Evolutionary conservation across 768 basidiomycete genomes (phyloP), one percentile per base, ranked within the genome.

Genomic region (Wakefieldia striispora): DNA sequence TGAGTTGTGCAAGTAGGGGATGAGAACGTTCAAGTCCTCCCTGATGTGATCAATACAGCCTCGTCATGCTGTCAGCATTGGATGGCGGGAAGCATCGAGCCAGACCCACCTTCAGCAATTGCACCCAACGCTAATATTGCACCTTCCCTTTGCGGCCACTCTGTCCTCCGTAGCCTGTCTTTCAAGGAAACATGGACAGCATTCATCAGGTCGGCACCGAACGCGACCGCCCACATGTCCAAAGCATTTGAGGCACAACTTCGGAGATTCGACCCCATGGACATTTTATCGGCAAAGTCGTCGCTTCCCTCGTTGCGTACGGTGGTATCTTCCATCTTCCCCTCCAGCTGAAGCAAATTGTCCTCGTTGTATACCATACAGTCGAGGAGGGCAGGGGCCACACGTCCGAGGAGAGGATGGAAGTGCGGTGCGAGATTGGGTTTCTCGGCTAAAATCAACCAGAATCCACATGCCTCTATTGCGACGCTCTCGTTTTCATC

Each of bases 401-500:
- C 91, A 59, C 91, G 90, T 16, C 77, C 83, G 8, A 99, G 77
- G 51, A 94, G 79, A 2, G 95, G 95, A 51, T 84, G 86, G 21
- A 99, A 75, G 65, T 87, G 89, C 3, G 83, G 81, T 10, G 84
- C 84, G 20, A 98, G 77, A 43, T 93, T 91, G 33, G 84, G 84
- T 58, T 97, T 93, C 67, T 99, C 97, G 14, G 97, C 95, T 63
- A 99, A 98, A 1, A 94, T 97, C 53, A 99, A 77, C 97, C 97
- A 99, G 70, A 99, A 99, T 76, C 98, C 97, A 78, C 95, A 97
- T 20, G 97, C 97, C 72, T 99, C 97, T 42, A 99, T 77, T 3
- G 95, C 94, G 45, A 93, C 95, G 54, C 86, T 88, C 71, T 97
- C 95, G 67, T 97, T 93, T 72, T 90, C 89, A 75, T 97, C 95